Evolutionary conservation across 345 rosid genomes (phyloP).

Genomic region (Corymbia maculata): DNA sequence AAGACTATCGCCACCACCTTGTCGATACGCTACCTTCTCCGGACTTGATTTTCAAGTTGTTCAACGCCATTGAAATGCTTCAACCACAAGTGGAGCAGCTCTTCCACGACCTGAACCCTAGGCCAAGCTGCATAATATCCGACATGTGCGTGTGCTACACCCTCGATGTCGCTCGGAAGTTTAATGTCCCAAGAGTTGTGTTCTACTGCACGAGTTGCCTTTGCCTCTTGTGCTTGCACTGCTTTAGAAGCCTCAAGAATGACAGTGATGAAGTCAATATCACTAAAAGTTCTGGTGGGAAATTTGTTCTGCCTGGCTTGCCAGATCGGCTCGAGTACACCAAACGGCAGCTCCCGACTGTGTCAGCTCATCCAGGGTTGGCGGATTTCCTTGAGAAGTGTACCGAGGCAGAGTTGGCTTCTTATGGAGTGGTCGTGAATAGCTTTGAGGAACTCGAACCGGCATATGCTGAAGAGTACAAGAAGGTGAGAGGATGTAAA

Average conservation of each 20-base stretch:
- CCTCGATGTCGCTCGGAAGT: conserved; percentile 14
- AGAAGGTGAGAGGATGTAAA: neutral
- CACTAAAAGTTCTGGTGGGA: conserved; percentile 7
- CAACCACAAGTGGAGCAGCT: conserved; percentile 19
- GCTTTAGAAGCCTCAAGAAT: neutral
- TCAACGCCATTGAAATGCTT: conserved; percentile 5
- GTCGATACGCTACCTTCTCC: conserved; percentile 27
- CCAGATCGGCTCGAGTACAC: conserved; percentile 32
- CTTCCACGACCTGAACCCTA: conserved; percentile 18
- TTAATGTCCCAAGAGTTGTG: conserved; percentile 35
- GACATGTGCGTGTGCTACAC: conserved; percentile 40
- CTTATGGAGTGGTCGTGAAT: conserved; percentile 23
- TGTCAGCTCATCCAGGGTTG: neutral
- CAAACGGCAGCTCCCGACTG: conserved; percentile 20
- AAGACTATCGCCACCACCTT: conserved; percentile 20
- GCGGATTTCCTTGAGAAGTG: neutral
- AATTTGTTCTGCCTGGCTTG: conserved; percentile 26
- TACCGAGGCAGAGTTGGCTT: conserved; percentile 8
- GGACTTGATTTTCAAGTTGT: conserved; percentile 13
- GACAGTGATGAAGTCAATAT: neutral
- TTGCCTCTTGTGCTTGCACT: conserved; percentile 19
- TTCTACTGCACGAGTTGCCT: conserved; percentile 54
- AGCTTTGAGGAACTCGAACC: conserved; percentile 25
- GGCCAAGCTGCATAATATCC: conserved; percentile 41
- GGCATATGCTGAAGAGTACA: conserved; percentile 6